phyloP scores from a whole-genome alignment of 139 green algal genomes.

The Chlamydomonas incerta region DNA sequence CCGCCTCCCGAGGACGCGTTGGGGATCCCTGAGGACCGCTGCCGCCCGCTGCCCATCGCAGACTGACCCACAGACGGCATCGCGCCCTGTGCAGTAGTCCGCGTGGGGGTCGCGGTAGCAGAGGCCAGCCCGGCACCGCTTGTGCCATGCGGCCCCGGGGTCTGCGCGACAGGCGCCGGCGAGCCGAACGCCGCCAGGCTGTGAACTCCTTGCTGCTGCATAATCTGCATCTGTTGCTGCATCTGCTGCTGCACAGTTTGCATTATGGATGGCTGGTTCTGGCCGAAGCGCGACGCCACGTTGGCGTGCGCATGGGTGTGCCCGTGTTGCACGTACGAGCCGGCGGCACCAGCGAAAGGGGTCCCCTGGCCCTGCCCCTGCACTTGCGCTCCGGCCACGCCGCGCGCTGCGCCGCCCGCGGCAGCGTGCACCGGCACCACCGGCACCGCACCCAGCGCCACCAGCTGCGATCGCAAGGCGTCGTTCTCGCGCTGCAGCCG shows the following conservation, averaged over 20 bases:
- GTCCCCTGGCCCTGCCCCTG: not conserved
- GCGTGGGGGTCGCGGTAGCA: not conserved
- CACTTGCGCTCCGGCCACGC: not conserved
- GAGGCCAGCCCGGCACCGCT: not conserved
- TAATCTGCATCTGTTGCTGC: too few relatives aligned
- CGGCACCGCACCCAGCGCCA: not conserved
- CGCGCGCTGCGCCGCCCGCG: not conserved
- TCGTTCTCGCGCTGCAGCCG: conserved; percentile 39
- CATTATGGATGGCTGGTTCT: too few relatives aligned
- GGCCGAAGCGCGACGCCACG: not conserved
- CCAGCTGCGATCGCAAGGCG: conserved; percentile 1
- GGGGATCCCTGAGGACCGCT: not conserved
- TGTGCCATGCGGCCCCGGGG: not conserved
- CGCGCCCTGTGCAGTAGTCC: too few relatives aligned
- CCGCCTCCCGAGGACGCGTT: too few relatives aligned
- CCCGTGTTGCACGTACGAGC: not conserved
- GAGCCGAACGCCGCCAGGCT: conserved; percentile 32
- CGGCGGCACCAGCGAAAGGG: not conserved
- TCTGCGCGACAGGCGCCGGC: not conserved
- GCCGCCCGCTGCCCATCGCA: not conserved
- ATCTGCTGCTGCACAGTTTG: not conserved
- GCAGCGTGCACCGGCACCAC: not conserved
- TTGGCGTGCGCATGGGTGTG: not conserved
- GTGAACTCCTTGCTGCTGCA: not conserved
- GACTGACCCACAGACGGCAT: too few relatives aligned